These are phyloP conservation scores for Biscutella laevigata DNA, from an alignment of 441 rosid species.

Conservation along the genomic window DNA sequence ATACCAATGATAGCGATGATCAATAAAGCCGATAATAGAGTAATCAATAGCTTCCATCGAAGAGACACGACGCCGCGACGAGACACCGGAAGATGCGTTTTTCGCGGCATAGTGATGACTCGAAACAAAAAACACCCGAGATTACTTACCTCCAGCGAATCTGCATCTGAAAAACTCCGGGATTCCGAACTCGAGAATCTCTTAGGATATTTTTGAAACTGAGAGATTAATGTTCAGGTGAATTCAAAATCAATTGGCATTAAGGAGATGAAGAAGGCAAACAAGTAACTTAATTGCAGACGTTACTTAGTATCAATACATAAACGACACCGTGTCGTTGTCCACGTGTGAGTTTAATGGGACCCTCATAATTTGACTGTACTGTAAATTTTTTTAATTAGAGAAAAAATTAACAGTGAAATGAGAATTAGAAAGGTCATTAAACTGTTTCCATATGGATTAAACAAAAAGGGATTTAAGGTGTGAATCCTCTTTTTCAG, in stretches of 20 bases:
- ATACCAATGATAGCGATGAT: constrained; percentile 43
- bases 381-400: neutral
- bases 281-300: neutral
- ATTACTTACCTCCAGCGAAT: neutral
- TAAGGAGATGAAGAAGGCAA: neutral
- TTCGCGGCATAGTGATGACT: constrained; percentile 20
- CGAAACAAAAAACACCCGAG: neutral
- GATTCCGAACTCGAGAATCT: neutral
- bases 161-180: constrained; percentile 1
- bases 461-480: neutral
- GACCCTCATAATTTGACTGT: neutral
- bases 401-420: neutral
- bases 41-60: constrained; percentile 53
- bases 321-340: constrained; percentile 7
- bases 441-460: constrained; percentile 1
- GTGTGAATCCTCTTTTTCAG: neutral
- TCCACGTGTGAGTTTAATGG: constrained; percentile 16
- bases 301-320: neutral
- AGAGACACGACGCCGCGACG: constrained; percentile 42
- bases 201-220: neutral
- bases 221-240: constrained; percentile 2
- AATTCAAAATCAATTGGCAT: neutral
- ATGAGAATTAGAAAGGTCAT: neutral
- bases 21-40: constrained; percentile 45
- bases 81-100: constrained; percentile 19